phyloP scores from a whole-genome alignment of 2,329 filamentous ascomycete genomes.

The Madurella fahalii region DNA sequence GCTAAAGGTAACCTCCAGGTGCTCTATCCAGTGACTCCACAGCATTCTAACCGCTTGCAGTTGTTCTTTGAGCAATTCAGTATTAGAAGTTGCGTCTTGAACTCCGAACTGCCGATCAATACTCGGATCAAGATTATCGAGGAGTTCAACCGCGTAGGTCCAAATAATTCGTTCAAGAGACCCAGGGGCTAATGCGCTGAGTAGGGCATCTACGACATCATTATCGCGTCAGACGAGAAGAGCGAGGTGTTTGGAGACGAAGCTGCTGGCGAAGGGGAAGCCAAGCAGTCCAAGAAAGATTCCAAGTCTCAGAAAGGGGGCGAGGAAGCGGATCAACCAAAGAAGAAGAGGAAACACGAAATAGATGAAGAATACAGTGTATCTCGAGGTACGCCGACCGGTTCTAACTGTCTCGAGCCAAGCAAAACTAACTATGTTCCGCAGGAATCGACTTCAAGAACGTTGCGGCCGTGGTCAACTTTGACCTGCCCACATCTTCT shows the following conservation, averaged over 20 bases:
- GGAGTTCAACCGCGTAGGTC: constrained; percentile 80
- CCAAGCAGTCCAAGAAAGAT: constrained; percentile 29
- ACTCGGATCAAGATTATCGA: constrained; percentile 91
- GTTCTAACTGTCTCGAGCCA: neutral
- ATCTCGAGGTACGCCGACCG: constrained; percentile 59
- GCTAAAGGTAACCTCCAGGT: constrained; percentile 53
- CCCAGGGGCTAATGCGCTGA: neutral
- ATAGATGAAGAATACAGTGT: constrained; percentile 86
- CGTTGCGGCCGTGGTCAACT: constrained; percentile 91
- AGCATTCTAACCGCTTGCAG: constrained; percentile 6
- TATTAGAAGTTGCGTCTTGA: constrained; percentile 87
- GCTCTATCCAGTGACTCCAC: neutral
- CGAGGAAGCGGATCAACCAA: constrained; percentile 31
- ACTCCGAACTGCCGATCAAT: constrained; percentile 91
- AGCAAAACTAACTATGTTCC: constrained; percentile 3
- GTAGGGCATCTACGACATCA: constrained; percentile 82
- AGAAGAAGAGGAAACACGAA: constrained; percentile 63
- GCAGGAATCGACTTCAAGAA: constrained; percentile 83
- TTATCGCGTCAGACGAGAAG: constrained; percentile 77
- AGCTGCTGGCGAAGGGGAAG: constrained; percentile 45
- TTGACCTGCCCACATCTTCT: constrained; percentile 82
- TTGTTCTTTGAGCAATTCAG: constrained; percentile 96
- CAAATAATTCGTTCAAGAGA: neutral
- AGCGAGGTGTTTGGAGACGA: constrained; percentile 35
- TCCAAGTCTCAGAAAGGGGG: constrained; percentile 30